phyloP scores from a whole-genome alignment of 768 basidiomycete genomes.

The Pleurotus pulmonarius region DNA sequence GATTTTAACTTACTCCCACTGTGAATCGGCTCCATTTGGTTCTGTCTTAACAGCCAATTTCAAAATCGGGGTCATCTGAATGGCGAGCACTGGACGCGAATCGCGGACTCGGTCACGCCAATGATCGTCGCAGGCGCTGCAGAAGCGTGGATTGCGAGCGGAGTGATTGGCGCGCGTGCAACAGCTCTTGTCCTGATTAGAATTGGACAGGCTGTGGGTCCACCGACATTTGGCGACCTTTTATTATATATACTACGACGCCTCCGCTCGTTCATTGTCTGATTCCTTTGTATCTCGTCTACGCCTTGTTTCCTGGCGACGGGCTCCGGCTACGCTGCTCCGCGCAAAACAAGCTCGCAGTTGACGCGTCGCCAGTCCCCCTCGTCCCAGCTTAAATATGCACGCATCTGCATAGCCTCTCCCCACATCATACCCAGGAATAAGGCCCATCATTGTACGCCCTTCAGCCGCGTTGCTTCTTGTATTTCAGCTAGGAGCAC shows the following conservation, averaged over 20 bases:
- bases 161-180: background rate
- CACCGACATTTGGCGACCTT: background rate
- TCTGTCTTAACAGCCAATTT: no score
- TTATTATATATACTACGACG: background rate
- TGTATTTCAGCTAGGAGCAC: background rate
- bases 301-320: conserved; percentile 2
- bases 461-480: background rate
- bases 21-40: no score
- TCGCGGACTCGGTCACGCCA: no score
- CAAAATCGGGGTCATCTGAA: no score
- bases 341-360: conserved; percentile 1
- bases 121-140: no score
- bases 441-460: conserved; percentile 5
- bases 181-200: background rate
- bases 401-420: background rate
- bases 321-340: no score
- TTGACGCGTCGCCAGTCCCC: background rate
- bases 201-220: background rate
- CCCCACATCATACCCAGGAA: background rate
- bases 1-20: no score
- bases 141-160: no score
- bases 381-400: background rate
- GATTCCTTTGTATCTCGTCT: background rate
- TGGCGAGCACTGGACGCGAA: no score
- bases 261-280: background rate